These are phyloP conservation scores for Septoria petroselini DNA, from an alignment of 2,329 filamentous ascomycete genomes.

Conservation along the genomic window DNA sequence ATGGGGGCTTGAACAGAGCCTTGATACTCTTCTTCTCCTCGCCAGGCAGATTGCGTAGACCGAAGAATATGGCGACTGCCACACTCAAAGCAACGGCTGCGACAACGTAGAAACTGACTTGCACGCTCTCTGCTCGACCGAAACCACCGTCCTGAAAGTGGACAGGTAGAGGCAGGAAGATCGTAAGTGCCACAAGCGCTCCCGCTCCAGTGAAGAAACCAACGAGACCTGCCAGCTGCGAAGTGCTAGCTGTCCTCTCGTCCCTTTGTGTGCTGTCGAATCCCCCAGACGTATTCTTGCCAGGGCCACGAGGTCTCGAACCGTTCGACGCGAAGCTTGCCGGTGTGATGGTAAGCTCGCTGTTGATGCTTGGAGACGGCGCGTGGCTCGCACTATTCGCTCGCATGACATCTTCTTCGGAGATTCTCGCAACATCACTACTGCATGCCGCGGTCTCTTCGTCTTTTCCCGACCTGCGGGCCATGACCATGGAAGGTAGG, in stretches of 20 bases:
- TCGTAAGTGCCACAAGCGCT: conserved; percentile 73
- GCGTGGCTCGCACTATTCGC: conserved; percentile 52
- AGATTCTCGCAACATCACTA: conserved; percentile 25
- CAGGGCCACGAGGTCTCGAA: conserved; percentile 15
- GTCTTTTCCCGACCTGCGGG: conserved; percentile 21
- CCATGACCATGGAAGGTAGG: conserved; percentile 65
- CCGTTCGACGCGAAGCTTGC: conserved; percentile 45
- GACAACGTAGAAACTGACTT: conserved; percentile 84
- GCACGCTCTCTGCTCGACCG: conserved; percentile 70
- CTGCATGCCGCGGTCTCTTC: conserved; percentile 24
- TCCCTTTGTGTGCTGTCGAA: conserved; percentile 11
- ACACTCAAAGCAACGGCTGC: conserved; percentile 68
- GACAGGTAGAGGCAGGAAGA: conserved; percentile 86
- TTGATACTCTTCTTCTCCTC: conserved; percentile 75
- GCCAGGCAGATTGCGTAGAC: conserved; percentile 64
- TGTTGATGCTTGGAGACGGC: conserved; percentile 65
- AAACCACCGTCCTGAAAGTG: conserved; percentile 71
- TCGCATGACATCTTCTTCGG: conserved; percentile 31
- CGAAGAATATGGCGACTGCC: conserved; percentile 72
- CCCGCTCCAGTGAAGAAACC: conserved; percentile 91
- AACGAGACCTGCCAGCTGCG: conserved; percentile 77
- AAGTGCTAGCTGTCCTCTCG: conserved; percentile 19
- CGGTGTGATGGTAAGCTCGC: conserved; percentile 72
- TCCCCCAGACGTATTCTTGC: background rate
- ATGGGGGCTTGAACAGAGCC: conserved; percentile 38